A percentile compares a stretch with the other conserved stretches of the same genome.
These are phyloP conservation scores for Beauveria sp. DNA, from an alignment of 2,329 filamentous ascomycete genomes.

Conservation along the genomic window DNA sequence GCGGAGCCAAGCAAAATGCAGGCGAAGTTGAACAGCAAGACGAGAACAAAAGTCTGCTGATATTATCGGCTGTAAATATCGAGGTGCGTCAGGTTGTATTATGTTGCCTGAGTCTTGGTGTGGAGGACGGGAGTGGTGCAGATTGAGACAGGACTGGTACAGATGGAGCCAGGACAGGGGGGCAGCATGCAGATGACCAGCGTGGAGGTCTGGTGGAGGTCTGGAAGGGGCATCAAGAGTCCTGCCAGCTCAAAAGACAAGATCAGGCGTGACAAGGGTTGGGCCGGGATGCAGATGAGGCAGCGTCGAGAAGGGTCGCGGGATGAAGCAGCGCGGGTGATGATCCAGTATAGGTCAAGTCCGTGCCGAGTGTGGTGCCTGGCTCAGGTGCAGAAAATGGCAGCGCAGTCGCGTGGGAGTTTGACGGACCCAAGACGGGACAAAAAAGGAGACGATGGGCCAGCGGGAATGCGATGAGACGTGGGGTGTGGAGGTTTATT, in stretches of 20 bases:
- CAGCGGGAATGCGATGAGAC: constrained; percentile 2
- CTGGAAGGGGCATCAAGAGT: neutral
- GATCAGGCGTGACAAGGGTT: constrained; percentile 2
- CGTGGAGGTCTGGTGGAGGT: too few relatives aligned
- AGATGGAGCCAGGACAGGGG: constrained; percentile 1
- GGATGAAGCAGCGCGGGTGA: neutral
- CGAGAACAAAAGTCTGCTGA: neutral
- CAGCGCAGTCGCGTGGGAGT: neutral
- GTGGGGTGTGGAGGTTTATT: constrained; percentile 4
- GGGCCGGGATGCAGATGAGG: neutral
- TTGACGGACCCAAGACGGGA: neutral
- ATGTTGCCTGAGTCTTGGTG: neutral
- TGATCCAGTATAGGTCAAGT: neutral
- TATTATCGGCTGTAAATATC: neutral
- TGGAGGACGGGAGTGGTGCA: neutral
- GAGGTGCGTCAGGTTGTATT: neutral
- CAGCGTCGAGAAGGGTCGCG: neutral
- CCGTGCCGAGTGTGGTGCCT: neutral
- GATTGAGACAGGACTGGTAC: neutral
- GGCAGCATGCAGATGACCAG: constrained; percentile 6
- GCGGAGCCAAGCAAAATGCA: neutral
- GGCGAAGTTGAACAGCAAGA: neutral
- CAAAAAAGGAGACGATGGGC: neutral
- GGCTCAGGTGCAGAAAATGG: neutral
- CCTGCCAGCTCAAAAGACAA: neutral